Evolutionary conservation across 2,329 filamentous ascomycete species (phyloP).

Genomic region (Microsporum canis): DNA sequence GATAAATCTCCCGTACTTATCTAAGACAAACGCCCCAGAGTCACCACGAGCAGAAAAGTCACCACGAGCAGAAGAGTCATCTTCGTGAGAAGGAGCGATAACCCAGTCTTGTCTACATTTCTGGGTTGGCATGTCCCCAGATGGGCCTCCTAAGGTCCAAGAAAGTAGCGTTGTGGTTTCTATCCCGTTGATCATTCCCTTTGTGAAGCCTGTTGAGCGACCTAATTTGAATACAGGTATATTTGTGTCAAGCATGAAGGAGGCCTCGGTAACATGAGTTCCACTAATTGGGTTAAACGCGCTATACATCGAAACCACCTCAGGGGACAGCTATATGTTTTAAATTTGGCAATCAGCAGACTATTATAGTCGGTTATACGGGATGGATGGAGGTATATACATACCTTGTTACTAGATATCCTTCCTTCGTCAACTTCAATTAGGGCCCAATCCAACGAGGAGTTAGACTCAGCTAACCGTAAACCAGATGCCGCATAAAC

Average conservation of each 20-base stretch:
- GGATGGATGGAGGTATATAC: background rate
- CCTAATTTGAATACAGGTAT: background rate
- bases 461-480: background rate
- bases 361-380: background rate
- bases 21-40: slow-evolving; percentile 7
- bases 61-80: background rate
- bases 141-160: background rate
- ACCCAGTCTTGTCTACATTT: background rate
- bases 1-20: background rate
- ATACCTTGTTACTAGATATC: background rate
- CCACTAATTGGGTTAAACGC: background rate
- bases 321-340: too few species aligned
- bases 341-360: too few species aligned
- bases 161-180: background rate
- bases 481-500: slow-evolving; percentile 5
- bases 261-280: background rate
- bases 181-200: slow-evolving; percentile 1
- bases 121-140: background rate
- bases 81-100: background rate
- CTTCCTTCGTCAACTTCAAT: background rate
- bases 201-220: slow-evolving; percentile 3
- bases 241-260: background rate
- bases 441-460: slow-evolving; percentile 5
- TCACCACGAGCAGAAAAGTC: slow-evolving; percentile 4
- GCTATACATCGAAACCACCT: background rate